Evolutionary conservation across 495 filamentous ascomycete species (phyloP).

Genomic region (Lophiostoma macrostomum): DNA sequence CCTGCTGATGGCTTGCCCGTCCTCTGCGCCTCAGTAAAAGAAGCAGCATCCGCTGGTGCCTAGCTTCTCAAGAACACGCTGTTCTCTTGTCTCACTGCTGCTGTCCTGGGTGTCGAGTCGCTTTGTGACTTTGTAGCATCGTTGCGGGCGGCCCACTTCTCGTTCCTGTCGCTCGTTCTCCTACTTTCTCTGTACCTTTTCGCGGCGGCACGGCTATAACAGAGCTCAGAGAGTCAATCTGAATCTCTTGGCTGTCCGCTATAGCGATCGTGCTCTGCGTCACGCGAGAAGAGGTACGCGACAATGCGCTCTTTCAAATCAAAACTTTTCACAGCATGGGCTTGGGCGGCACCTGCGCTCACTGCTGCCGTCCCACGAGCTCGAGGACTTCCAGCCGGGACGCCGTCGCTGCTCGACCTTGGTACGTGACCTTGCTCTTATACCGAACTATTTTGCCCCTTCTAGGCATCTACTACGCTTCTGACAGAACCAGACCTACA

Average conservation of each 20-base stretch:
- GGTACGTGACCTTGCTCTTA: conserved; percentile 21
- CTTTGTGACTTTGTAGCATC: background rate
- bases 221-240: no score
- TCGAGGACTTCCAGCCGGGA: background rate
- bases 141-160: background rate
- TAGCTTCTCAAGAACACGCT: conserved; percentile 16
- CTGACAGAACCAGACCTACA: conserved; percentile 27
- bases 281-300: no score
- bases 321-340: conserved; percentile 18
- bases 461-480: conserved; percentile 29
- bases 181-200: conserved; percentile 8
- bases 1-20: conserved; percentile 10
- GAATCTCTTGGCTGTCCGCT: no score
- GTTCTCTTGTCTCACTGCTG: conserved; percentile 4
- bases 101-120: no score
- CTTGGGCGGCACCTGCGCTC: conserved; percentile 22
- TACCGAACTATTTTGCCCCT: conserved; percentile 17
- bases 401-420: conserved; percentile 11
- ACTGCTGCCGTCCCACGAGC: conserved; percentile 16
- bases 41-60: conserved; percentile 24
- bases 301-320: conserved; percentile 18
- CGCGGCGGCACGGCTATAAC: no score
- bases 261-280: no score
- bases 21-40: conserved; percentile 21
- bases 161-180: conserved; percentile 15